Evolutionary conservation across 257 asterid genomes (phyloP).

Genomic region (Marsdenia floribunda): DNA sequence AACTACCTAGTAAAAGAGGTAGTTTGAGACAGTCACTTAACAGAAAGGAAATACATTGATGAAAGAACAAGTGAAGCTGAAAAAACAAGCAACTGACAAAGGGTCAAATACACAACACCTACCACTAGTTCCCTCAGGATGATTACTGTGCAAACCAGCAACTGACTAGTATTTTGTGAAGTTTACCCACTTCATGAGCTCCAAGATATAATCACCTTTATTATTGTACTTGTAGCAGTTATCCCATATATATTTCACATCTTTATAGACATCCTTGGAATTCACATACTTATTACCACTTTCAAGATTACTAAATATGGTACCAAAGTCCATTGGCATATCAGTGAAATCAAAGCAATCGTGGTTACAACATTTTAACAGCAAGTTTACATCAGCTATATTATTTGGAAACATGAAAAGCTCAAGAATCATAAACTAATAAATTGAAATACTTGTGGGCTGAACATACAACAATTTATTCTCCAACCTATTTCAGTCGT

Average conservation of each 20-base stretch:
- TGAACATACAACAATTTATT: not conserved
- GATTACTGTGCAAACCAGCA: constrained; percentile 65
- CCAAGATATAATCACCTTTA: constrained; percentile 82
- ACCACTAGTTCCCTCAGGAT: constrained; percentile 58
- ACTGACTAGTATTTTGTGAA: constrained; percentile 73
- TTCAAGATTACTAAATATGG: constrained; percentile 88
- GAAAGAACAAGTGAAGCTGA: not conserved
- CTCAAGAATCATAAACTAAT: not conserved
- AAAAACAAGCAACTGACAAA: not conserved
- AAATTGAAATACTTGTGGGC: not conserved
- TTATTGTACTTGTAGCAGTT: constrained; percentile 93
- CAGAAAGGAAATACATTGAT: too few relatives aligned
- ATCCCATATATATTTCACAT: constrained; percentile 82
- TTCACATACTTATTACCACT: constrained; percentile 77
- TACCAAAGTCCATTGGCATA: constrained; percentile 98
- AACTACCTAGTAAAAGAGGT: too few relatives aligned
- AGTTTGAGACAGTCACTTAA: too few relatives aligned
- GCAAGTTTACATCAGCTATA: not conserved
- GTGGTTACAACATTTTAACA: constrained; percentile 40
- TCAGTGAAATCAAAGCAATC: constrained; percentile 89
- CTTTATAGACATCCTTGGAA: constrained; percentile 75
- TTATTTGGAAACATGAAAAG: not conserved
- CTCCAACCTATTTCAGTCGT: not conserved
- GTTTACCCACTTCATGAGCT: constrained; percentile 91
- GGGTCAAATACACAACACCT: constrained; percentile 19